phyloP scores from a whole-genome alignment of 768 basidiomycete genomes.

The Xanthoconium purpureum region DNA sequence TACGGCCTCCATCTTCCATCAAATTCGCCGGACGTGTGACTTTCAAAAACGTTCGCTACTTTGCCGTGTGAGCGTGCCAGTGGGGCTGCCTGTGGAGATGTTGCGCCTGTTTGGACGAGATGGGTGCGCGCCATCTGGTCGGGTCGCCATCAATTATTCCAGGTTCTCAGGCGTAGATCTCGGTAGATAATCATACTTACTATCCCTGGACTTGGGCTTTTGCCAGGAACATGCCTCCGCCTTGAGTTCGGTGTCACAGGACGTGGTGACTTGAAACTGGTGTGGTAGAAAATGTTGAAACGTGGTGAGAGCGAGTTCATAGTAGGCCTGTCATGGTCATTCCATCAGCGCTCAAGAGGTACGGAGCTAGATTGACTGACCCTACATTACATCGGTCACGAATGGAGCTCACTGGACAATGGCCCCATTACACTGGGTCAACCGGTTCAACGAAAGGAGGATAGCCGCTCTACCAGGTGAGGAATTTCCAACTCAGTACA shows the following conservation, averaged over 20 bases:
- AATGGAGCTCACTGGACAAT: background rate
- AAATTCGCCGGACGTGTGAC: too few species aligned
- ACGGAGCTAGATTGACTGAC: too few species aligned
- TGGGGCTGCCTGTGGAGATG: too few species aligned
- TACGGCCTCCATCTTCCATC: too few species aligned
- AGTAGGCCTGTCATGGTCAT: too few species aligned
- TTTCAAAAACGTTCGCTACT: background rate
- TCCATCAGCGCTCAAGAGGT: too few species aligned
- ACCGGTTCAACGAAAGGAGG: background rate
- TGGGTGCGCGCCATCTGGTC: background rate
- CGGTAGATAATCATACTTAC: constrained; percentile 4
- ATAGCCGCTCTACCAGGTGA: background rate
- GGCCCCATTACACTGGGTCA: background rate
- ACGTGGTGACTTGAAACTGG: background rate
- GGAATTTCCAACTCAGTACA: too few species aligned
- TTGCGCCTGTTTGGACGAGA: background rate
- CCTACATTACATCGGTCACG: background rate
- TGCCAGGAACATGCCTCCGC: background rate
- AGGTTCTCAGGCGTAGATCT: constrained; percentile 1
- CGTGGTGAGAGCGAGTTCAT: background rate
- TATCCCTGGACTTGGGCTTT: background rate
- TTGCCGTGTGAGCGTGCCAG: background rate
- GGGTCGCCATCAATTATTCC: background rate
- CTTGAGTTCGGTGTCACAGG: background rate
- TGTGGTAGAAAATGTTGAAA: background rate